Evolutionary conservation across 2,329 filamentous ascomycete genomes (phyloP), one percentile per base, ranked within the genome.

Genomic region (Fusarium musae): DNA sequence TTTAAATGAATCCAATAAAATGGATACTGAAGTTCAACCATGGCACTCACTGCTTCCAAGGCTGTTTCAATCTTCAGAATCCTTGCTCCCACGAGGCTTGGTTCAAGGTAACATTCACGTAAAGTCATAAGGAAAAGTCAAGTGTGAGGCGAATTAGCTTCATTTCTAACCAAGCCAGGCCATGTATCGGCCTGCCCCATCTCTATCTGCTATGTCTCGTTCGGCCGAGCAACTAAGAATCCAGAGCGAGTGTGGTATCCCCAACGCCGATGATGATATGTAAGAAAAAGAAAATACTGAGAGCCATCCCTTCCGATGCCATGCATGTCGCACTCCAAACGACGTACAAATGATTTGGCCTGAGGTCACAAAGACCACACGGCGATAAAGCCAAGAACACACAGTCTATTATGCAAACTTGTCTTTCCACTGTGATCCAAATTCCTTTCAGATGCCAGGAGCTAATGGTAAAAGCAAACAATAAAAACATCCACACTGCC

Each of bases 81-180:
- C 47, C 16, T 50, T 34, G 21, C 47, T 32, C n/a, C n/a, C 5
- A 6, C 11, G 17, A 39, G 50, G 23, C n/a, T n/a, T 28, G 7
- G 17, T 39, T 37, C 21, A 30, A 30, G 21, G n/a, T 23, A 15
- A 26, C n/a, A 44, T n/a, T 54, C 19, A 40, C 15, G 17, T 16
- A 9, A n/a, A 28, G 13, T 42, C 44, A 52, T 23, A 10, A 21
- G 37, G 52, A 23, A 47, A 5, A 54, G 53, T 32, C 37, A 54
- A 58, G 39, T 60, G 54, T 47, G 61, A 70, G 66, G 70, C 69
- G 57, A 64, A 79, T 77, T 73, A 87, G 85, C 73, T 87, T 85
- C n/a, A 72, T 78, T 54, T 75, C 75, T 71, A 70, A 73, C 60
- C 49, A 75, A 53, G 70, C 49, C 49, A 70, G 63, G 49, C 70